These are phyloP conservation scores for Cordyceps militaris DNA, from an alignment of 2,329 filamentous ascomycete genomes.

Conservation along the genomic window DNA sequence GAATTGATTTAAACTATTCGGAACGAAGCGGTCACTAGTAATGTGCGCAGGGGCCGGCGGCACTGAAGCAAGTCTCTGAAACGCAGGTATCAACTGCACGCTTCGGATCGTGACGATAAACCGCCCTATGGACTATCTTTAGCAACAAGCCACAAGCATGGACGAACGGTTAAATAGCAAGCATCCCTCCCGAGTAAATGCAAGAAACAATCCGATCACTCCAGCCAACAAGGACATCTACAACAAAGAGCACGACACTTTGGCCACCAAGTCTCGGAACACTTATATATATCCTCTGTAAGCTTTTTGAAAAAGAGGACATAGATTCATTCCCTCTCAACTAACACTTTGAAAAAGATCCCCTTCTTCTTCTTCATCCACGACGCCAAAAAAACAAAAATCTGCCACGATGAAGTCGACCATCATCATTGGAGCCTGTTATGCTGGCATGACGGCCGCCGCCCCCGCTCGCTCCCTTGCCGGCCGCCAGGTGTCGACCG, in stretches of 20 bases:
- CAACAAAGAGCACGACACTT: neutral
- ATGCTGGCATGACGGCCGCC: conserved; percentile 3
- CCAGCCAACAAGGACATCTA: neutral
- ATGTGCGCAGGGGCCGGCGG: neutral
- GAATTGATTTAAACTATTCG: neutral
- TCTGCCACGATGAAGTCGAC: neutral
- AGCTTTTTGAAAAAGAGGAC: neutral
- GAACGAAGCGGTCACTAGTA: neutral
- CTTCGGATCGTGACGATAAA: neutral
- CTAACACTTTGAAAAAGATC: too few species aligned
- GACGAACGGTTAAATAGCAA: neutral
- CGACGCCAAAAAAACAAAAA: neutral
- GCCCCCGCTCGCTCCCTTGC: neutral
- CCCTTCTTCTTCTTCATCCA: too few species aligned
- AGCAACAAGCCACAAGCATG: too few species aligned
- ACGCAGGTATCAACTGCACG: conserved; percentile 1
- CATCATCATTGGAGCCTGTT: neutral
- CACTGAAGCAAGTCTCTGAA: conserved; percentile 1
- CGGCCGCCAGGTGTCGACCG: neutral
- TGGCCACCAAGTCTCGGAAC: neutral
- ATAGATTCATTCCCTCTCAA: neutral
- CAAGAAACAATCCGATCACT: neutral
- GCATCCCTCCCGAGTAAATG: neutral
- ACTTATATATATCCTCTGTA: neutral
- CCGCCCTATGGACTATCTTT: neutral